phyloP scores from a whole-genome alignment of 495 filamentous ascomycete genomes.

The Penicillium maclennaniae region DNA sequence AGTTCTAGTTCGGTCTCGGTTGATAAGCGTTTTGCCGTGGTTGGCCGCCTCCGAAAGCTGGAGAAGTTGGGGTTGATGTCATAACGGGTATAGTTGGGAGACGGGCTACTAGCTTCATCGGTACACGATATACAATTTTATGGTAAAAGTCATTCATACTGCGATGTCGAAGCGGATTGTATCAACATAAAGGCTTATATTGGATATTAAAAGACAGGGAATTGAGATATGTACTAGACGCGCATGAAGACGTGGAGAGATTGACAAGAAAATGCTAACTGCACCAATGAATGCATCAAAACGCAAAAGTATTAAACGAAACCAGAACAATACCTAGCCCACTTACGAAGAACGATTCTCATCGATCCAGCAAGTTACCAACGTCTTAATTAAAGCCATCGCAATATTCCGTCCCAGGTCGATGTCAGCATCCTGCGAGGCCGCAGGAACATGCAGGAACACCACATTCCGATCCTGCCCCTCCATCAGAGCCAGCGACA shows the following conservation, averaged over 20 bases:
- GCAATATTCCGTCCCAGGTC: slow-evolving; percentile 59
- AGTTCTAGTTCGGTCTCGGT: background rate
- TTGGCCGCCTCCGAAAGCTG: slow-evolving; percentile 1
- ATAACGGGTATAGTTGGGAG: background rate
- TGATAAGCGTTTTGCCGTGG: slow-evolving; percentile 13
- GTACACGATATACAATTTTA: background rate
- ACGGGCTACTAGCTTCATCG: background rate
- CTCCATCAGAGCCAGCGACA: slow-evolving; percentile 53
- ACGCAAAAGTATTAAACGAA: background rate
- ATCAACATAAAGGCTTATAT: background rate
- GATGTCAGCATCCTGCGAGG: slow-evolving; percentile 51
- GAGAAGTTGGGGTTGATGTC: background rate
- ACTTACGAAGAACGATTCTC: slow-evolving; percentile 14
- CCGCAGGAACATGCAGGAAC: slow-evolving; percentile 76
- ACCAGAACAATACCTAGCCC: background rate
- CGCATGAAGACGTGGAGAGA: slow-evolving; percentile 6
- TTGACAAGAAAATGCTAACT: background rate
- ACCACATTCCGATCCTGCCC: slow-evolving; percentile 54
- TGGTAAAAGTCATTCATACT: background rate
- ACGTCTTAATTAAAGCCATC: slow-evolving; percentile 63
- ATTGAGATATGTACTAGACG: slow-evolving; percentile 3
- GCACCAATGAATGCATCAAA: background rate
- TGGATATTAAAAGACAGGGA: background rate
- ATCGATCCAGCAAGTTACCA: slow-evolving; percentile 51
- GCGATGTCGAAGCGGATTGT: background rate